phyloP scores from a whole-genome alignment of 2,329 filamentous ascomycete genomes.

The Colletotrichum tamarilloi region DNA sequence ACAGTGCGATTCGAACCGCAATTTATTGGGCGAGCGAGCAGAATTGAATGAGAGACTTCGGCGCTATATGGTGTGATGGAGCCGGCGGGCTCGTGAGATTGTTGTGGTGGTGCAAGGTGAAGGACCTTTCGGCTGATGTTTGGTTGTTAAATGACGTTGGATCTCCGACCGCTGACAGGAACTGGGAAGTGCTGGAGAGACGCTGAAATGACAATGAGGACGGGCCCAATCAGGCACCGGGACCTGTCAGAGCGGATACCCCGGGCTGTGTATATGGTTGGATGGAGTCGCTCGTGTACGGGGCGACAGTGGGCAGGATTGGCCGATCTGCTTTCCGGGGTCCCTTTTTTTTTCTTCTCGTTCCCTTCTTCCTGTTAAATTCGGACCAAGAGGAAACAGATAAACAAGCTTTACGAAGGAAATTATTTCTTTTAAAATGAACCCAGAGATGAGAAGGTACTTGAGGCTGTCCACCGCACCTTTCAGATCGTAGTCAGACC shows the following conservation, averaged over 20 bases:
- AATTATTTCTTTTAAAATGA: background rate
- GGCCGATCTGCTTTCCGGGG: conserved; percentile 34
- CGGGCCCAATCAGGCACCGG: conserved; percentile 34
- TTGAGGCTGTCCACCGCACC: background rate
- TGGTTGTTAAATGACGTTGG: conserved; percentile 35
- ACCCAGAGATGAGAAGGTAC: background rate
- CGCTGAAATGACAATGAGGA: conserved; percentile 32
- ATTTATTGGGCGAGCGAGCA: background rate
- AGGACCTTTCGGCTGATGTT: conserved; percentile 35
- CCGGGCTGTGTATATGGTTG: conserved; percentile 34
- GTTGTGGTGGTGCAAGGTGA: conserved; percentile 23
- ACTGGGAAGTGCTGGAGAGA: conserved; percentile 33
- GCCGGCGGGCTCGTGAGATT: conserved; percentile 10
- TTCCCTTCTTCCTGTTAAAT: background rate
- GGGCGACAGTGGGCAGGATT: conserved; percentile 28
- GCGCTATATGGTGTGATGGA: background rate
- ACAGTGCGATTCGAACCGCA: conserved; percentile 8
- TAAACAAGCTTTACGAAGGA: conserved; percentile 15
- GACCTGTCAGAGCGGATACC: conserved; percentile 34
- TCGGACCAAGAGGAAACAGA: background rate
- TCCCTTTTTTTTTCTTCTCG: conserved; percentile 16
- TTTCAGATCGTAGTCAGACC: background rate
- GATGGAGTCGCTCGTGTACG: conserved; percentile 23
- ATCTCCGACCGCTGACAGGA: conserved; percentile 26
- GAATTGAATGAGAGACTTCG: background rate